Percentiles rank a stretch among this genome's conserved stretches.
phyloP scores from a whole-genome alignment of 495 filamentous ascomycete species.

The Penicillium canariense region DNA sequence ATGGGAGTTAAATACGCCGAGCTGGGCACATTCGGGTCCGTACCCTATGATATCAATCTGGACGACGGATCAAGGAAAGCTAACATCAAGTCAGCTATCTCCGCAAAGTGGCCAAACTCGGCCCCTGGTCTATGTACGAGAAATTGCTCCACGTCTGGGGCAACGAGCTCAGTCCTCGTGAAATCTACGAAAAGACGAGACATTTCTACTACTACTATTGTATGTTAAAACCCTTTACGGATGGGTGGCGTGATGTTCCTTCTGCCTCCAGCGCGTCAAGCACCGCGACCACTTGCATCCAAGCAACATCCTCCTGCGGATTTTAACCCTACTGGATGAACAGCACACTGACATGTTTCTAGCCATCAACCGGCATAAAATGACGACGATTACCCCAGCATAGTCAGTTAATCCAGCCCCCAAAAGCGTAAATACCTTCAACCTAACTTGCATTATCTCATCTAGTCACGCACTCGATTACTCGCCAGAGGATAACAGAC shows the following conservation, averaged over 20 bases:
- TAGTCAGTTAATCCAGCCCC: conserved; percentile 20
- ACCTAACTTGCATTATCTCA: background rate
- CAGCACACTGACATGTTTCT: conserved; percentile 9
- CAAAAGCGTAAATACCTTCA: background rate
- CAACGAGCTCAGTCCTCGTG: conserved; percentile 42
- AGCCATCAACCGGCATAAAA: conserved; percentile 63
- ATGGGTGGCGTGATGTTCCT: background rate
- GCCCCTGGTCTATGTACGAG: conserved; percentile 69
- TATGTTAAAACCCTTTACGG: background rate
- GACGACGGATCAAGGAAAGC: background rate
- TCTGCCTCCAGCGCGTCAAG: too few species aligned
- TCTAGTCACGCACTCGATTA: conserved; percentile 49
- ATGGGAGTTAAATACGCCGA: conserved; percentile 64
- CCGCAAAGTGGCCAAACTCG: conserved; percentile 69
- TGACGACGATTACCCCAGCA: conserved; percentile 62
- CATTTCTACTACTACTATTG: conserved; percentile 59
- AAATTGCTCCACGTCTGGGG: conserved; percentile 70
- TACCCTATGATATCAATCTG: background rate
- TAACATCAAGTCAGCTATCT: conserved; percentile 32
- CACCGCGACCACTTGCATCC: too few species aligned
- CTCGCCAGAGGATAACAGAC: conserved; percentile 65
- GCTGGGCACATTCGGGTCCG: conserved; percentile 54
- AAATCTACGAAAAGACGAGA: conserved; percentile 60
- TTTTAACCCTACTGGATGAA: too few species aligned
- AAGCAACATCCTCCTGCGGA: too few species aligned